phyloP scores from a whole-genome alignment of 163 green algal species.

The Scenedesmus sp. region DNA sequence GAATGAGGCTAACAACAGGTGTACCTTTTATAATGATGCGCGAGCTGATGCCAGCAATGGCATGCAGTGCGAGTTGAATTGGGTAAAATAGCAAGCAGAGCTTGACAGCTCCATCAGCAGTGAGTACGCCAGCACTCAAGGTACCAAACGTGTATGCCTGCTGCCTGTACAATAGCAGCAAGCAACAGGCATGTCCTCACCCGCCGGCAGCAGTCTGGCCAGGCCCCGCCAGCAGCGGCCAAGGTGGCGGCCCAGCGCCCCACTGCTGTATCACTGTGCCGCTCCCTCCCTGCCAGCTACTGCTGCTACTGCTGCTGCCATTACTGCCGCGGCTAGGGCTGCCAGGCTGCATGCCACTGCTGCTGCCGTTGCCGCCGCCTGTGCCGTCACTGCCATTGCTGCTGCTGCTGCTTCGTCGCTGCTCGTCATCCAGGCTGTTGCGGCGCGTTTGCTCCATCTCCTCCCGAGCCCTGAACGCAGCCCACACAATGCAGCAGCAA shows the following conservation, averaged over 20 bases:
- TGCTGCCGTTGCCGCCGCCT: slow-evolving; percentile 38
- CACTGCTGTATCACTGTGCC: not conserved
- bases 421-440: slow-evolving; percentile 54
- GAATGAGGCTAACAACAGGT: too few species aligned
- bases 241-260: not conserved
- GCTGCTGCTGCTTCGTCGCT: slow-evolving; percentile 23
- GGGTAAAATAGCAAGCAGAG: too few species aligned
- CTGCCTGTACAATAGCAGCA: too few species aligned
- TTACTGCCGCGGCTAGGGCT: not conserved
- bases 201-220: not conserved
- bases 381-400: slow-evolving; percentile 32
- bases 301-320: slow-evolving; percentile 46
- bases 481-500: not conserved
- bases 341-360: slow-evolving; percentile 7
- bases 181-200: not conserved
- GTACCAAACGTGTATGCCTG: too few species aligned
- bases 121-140: too few species aligned
- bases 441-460: slow-evolving; percentile 60
- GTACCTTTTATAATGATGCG: too few species aligned
- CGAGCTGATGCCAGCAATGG: too few species aligned
- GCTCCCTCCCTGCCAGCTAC: not conserved
- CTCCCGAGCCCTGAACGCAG: slow-evolving; percentile 56
- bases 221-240: not conserved
- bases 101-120: too few species aligned
- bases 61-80: too few species aligned